phyloP scores from a whole-genome alignment of 2,329 filamentous ascomycete genomes.

The Sclerotinia subarctica region DNA sequence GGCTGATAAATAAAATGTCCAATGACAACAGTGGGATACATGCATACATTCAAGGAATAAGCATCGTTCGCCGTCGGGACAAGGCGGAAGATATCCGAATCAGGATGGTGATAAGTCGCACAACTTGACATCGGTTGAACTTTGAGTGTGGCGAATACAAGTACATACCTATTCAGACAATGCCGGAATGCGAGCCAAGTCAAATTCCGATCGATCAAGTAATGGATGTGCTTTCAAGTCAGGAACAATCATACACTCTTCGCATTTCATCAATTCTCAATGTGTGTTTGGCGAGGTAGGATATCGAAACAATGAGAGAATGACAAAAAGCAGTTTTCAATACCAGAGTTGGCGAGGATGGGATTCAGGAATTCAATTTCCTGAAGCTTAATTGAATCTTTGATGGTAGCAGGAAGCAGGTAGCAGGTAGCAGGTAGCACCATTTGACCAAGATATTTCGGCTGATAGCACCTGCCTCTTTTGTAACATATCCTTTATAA shows the following conservation, averaged over 20 bases:
- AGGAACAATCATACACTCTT: background rate
- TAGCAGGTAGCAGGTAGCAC: background rate
- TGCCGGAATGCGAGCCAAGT: background rate
- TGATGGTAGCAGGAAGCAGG: background rate
- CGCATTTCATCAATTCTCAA: background rate
- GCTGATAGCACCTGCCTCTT: slow-evolving; percentile 15
- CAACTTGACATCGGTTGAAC: background rate
- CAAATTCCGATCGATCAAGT: background rate
- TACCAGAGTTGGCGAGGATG: background rate
- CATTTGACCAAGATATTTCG: background rate
- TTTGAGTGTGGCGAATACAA: background rate
- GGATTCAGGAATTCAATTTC: background rate
- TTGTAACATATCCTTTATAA: background rate
- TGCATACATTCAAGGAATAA: slow-evolving; percentile 4
- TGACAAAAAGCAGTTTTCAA: background rate
- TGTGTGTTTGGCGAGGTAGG: background rate
- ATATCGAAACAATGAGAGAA: background rate
- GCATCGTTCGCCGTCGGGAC: background rate
- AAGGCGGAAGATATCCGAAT: slow-evolving; percentile 6
- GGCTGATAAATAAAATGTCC: slow-evolving; percentile 1
- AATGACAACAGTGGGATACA: background rate
- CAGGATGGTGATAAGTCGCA: background rate
- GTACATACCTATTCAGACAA: background rate
- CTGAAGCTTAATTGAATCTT: background rate
- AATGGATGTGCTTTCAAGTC: background rate